A percentile compares a stretch with the other conserved stretches of the same genome.
Evolutionary conservation across 306 rosid species (phyloP).

Genomic region (Vigna unguiculata): DNA sequence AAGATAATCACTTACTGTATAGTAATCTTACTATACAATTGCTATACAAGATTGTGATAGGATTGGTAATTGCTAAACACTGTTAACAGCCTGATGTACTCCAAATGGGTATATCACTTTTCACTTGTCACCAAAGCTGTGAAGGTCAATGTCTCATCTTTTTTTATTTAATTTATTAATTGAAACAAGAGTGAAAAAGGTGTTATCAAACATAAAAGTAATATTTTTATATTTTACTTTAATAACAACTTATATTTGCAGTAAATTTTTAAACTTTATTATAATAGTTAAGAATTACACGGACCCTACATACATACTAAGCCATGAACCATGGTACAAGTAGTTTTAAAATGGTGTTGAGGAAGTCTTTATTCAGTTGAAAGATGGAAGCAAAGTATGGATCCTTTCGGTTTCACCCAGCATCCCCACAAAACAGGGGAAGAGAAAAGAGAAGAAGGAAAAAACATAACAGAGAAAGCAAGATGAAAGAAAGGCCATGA

Average conservation of each 20-base stretch:
- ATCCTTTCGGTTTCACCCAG: too few species aligned
- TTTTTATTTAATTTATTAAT: conserved; percentile 28
- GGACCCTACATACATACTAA: too few species aligned
- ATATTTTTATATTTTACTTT: background rate
- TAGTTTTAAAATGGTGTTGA: conserved; percentile 1
- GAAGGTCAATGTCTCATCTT: conserved; percentile 35
- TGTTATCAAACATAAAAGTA: too few species aligned
- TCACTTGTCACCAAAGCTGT: conserved; percentile 30
- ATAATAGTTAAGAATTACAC: too few species aligned
- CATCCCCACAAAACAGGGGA: conserved; percentile 15
- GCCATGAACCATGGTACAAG: background rate
- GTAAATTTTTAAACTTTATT: background rate
- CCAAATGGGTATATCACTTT: too few species aligned
- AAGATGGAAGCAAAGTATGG: conserved; percentile 34
- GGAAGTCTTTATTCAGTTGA: background rate
- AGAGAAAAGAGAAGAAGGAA: conserved; percentile 16
- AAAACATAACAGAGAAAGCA: too few species aligned
- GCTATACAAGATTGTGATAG: too few species aligned
- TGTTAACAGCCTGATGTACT: too few species aligned
- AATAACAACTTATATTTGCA: background rate
- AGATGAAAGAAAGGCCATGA: conserved; percentile 24
- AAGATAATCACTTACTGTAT: too few species aligned
- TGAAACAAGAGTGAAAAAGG: background rate
- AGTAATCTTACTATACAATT: too few species aligned
- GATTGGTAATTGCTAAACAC: too few species aligned